Base-by-base conservation (phyloP, 768 basidiomycete genomes). In the Russula vinacea region DNA sequence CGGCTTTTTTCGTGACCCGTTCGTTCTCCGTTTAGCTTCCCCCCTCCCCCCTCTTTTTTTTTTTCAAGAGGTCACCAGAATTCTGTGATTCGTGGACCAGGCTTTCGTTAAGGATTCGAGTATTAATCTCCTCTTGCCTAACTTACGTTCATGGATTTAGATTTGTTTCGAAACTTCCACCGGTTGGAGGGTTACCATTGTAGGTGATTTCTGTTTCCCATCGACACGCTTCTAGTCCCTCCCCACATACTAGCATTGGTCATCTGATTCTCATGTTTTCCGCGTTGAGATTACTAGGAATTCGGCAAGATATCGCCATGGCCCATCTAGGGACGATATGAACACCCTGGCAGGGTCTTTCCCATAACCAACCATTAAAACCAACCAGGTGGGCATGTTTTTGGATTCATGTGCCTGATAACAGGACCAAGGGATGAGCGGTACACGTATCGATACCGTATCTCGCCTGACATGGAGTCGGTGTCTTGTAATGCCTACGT, bases 391-490 rank as follows among this genome's bases (percentile, higher is more conserved):
- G 55, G 57, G 64, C 29, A 56, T 42, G 1, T 56, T 59, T 45
- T 40, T 50, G 16, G 5, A 19, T 51, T 37, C 33, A 49, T 55
- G 52, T 60, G 50, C 45, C 42, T 47, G 45, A 49, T 54, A 47
- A 33, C 17, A 60, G 44, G 9, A 55, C 32, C 49, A n/a, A 45
- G 47, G 59, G 64, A 65, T 65, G 64, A 65, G 42, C 26, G 32
- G 35, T 51, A 37, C 7, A 45, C 16, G 62, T 63, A 58, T 63
- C 62, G 5, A 62, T 29, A 33, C 17, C 26, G 26, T 42, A 37
- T 24, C 19, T 19, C 49, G 22, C 51, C 64, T 60, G 59, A 65
- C 64, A 45, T 65, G 64, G 58, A 61, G 64, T 56, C 37, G 64
- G 49, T 45, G 42, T 65, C 59, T 26, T 54, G 33, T 2, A 33